Evolutionary conservation across 108 stramenopile genomes (phyloP), one percentile per base, ranked within the genome.

Genomic region (Nitzschia sp.): DNA sequence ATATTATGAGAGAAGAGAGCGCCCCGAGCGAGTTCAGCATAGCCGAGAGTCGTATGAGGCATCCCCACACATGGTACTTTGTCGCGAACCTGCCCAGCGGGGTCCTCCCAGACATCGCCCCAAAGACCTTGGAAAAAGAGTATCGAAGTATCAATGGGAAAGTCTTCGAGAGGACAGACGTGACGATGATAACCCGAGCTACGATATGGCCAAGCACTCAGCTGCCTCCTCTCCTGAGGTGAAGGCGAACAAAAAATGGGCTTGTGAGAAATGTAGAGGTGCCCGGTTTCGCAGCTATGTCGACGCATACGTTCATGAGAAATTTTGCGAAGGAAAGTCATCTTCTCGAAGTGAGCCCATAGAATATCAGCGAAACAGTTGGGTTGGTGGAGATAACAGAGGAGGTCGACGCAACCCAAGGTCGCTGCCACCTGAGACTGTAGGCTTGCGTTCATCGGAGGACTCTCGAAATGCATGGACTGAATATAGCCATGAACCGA

Each of bases 271-370:
- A 26, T 67, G 66, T 41, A 67, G 42, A 41, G 55, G 44, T 10
- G 66, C 53, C 14, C 66, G 43, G 15, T 67, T 67, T 29, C 51
- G 43, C 6, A 67, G 21, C 40, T 67, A 67, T 52, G 55, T 67
- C 15, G 66, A 67, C 34, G 66, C 66, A n/a, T 67, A 41, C 43
- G 51, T 51, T 19, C 66, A 67, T 20, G 66, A 67, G 56, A 56
- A 12, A 29, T 51, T 42, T 8, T 67, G 66, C 22, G 8, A 26
- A 40, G 38, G 21, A 21, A 59, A 19, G 5, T 14, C 24, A 14
- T 6, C 38, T 5, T 12, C 58, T 40, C 26, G 17, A 8, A 43
- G 44, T 22, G 44, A 43, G 22, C 24, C 41, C 61, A 50, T 41
- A 0, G 63, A 63, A 10, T 17, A 48, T 48, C 46, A 46, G 25